phyloP scores from a whole-genome alignment of 495 filamentous ascomycete species.

The Aspergillus saccharolyticus region DNA sequence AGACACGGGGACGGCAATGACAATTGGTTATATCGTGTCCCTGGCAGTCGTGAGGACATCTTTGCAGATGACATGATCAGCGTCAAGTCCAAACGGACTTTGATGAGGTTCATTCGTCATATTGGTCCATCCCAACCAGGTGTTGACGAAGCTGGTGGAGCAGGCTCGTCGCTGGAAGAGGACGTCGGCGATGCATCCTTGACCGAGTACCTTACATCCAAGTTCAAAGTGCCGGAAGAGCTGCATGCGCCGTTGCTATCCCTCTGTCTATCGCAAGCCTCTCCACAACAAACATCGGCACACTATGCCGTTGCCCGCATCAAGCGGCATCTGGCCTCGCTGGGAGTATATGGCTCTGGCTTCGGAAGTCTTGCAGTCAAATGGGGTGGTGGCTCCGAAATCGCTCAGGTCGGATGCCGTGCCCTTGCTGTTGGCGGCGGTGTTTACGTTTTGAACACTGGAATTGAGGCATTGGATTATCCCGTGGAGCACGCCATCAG shows the following conservation, averaged over 20 bases:
- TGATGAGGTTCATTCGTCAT: slow-evolving; percentile 86
- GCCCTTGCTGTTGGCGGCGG: slow-evolving; percentile 89
- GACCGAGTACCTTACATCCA: slow-evolving; percentile 56
- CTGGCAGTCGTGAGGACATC: slow-evolving; percentile 82
- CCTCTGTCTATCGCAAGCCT: slow-evolving; percentile 66
- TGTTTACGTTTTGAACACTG: slow-evolving; percentile 77
- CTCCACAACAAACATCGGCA: slow-evolving; percentile 53
- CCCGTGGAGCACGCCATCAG: slow-evolving; percentile 10
- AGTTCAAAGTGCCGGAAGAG: slow-evolving; percentile 67
- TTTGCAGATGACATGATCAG: slow-evolving; percentile 69
- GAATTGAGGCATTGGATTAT: slow-evolving; percentile 41
- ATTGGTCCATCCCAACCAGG: slow-evolving; percentile 31
- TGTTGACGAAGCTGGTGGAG: slow-evolving; percentile 27
- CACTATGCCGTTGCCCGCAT: slow-evolving; percentile 63
- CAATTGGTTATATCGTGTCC: slow-evolving; percentile 54
- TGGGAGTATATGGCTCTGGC: slow-evolving; percentile 79
- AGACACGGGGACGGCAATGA: slow-evolving; percentile 5
- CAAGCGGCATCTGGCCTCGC: slow-evolving; percentile 75
- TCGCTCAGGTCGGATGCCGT: slow-evolving; percentile 87
- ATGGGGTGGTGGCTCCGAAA: slow-evolving; percentile 90
- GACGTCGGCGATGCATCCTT: slow-evolving; percentile 47
- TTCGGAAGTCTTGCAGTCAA: slow-evolving; percentile 83
- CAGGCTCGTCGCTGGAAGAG: slow-evolving; percentile 14
- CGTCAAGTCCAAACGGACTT: slow-evolving; percentile 66
- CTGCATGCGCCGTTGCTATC: slow-evolving; percentile 71